phyloP scores from a whole-genome alignment of 2,329 filamentous ascomycete species.

The Grosmannia serpens region DNA sequence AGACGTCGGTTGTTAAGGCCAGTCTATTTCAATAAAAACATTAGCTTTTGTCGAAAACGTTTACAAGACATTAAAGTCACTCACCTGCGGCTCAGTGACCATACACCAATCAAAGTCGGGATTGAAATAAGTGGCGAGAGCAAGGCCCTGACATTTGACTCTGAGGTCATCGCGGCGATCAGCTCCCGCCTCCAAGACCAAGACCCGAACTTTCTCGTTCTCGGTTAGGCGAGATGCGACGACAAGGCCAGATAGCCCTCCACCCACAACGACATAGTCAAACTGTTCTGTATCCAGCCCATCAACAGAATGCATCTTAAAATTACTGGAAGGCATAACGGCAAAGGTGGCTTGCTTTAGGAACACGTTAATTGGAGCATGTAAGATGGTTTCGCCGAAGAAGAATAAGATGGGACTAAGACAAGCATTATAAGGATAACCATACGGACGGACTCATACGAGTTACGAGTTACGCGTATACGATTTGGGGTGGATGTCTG shows the following conservation, averaged over 20 bases:
- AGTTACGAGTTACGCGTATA: no score
- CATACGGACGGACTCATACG: no score
- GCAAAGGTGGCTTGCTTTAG: no score
- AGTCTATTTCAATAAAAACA: background rate
- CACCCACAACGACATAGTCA: constrained; percentile 1
- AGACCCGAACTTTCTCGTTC: background rate
- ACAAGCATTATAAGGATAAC: no score
- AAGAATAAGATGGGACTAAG: no score
- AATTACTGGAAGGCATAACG: no score
- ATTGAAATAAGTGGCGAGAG: background rate
- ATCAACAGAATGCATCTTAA: background rate
- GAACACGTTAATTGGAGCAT: no score
- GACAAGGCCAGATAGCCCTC: background rate
- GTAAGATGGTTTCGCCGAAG: no score
- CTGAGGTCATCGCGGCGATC: background rate
- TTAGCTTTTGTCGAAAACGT: no score
- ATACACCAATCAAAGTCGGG: constrained; percentile 4
- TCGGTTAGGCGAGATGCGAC: background rate
- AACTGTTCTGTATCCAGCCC: background rate
- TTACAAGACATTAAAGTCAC: background rate
- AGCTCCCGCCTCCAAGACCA: background rate
- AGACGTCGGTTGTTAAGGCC: background rate
- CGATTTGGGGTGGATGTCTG: no score
- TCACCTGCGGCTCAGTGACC: background rate
- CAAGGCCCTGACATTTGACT: constrained; percentile 1